These are phyloP conservation scores for Ogataea minuta DNA, from an alignment of 805 yeast species.

Conservation along the genomic window DNA sequence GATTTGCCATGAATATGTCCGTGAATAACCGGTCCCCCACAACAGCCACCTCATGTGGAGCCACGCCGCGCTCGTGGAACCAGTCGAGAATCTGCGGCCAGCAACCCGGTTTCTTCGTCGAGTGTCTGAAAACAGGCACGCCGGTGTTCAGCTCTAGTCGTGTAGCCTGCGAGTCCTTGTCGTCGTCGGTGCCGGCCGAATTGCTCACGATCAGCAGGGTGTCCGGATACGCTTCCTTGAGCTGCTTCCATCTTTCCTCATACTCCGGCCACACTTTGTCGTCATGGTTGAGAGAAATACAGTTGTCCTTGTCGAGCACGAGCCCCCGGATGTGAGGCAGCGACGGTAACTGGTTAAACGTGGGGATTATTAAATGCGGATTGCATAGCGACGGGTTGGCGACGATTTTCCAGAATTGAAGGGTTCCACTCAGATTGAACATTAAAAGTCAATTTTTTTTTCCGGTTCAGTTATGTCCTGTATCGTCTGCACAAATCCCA, in stretches of 20 bases:
- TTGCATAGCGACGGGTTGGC: slow-evolving; percentile 64
- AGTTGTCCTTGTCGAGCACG: slow-evolving; percentile 92
- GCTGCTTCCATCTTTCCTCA: slow-evolving; percentile 49
- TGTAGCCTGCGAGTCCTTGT: slow-evolving; percentile 56
- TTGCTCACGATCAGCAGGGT: slow-evolving; percentile 81
- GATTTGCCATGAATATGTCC: slow-evolving; percentile 89
- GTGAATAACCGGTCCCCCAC: slow-evolving; percentile 92
- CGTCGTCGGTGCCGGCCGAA: slow-evolving; percentile 89
- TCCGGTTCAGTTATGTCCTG: slow-evolving; percentile 37
- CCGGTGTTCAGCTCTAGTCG: slow-evolving; percentile 63
- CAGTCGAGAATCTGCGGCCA: slow-evolving; percentile 62
- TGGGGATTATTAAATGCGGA: slow-evolving; percentile 67
- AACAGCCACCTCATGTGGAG: slow-evolving; percentile 69
- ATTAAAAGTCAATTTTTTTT: slow-evolving; percentile 29
- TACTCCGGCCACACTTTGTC: slow-evolving; percentile 80
- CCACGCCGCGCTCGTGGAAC: slow-evolving; percentile 47
- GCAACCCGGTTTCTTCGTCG: slow-evolving; percentile 83
- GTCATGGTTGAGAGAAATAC: slow-evolving; percentile 83
- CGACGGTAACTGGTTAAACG: slow-evolving; percentile 31
- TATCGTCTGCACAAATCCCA: slow-evolving; percentile 78
- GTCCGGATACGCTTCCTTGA: slow-evolving; percentile 57
- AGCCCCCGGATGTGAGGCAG: slow-evolving; percentile 60
- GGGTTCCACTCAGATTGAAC: slow-evolving; percentile 69
- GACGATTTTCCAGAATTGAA: slow-evolving; percentile 60
- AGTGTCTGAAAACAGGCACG: slow-evolving; percentile 65